Conservation (phyloP, 2,329 filamentous ascomycete species). For the Albophoma yamanashiensis region DNA sequence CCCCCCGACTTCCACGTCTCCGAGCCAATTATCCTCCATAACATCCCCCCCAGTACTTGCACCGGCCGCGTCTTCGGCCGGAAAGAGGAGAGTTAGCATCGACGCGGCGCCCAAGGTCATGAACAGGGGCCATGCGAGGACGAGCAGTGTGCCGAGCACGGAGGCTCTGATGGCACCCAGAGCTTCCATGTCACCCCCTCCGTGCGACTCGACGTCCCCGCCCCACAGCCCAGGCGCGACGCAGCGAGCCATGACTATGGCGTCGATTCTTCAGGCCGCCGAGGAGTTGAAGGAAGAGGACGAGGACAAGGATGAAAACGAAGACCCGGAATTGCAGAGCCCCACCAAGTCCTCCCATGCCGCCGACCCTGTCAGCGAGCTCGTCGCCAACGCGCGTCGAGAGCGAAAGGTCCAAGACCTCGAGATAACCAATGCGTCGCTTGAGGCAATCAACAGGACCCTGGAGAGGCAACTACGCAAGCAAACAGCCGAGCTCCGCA, state of each 20-base stretch:
- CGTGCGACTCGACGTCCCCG: slow-evolving; percentile 26
- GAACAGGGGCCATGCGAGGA: slow-evolving; percentile 27
- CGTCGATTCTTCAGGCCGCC: slow-evolving; percentile 44
- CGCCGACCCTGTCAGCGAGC: slow-evolving; percentile 56
- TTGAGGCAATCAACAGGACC: slow-evolving; percentile 89
- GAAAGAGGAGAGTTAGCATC: slow-evolving; percentile 31
- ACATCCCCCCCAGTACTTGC: slow-evolving; percentile 26
- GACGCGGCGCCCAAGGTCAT: slow-evolving; percentile 25
- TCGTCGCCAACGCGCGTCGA: slow-evolving; percentile 77
- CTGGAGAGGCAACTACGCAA: slow-evolving; percentile 86
- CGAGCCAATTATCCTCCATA: slow-evolving; percentile 16
- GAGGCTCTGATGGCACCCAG: slow-evolving; percentile 26
- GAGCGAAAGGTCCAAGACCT: slow-evolving; percentile 94
- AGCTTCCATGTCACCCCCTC: slow-evolving; percentile 17
- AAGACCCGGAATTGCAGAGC: slow-evolving; percentile 34
- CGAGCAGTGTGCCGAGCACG: slow-evolving; percentile 25
- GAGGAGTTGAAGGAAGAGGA: slow-evolving; percentile 34
- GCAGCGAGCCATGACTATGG: slow-evolving; percentile 34
- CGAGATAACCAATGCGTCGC: slow-evolving; percentile 90
- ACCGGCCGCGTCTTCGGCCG: slow-evolving; percentile 15
- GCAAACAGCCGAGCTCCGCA: slow-evolving; percentile 76
- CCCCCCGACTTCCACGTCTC: slow-evolving; percentile 11
- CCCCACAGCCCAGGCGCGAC: slow-evolving; percentile 18
- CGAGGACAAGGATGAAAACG: slow-evolving; percentile 13
- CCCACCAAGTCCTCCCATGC: slow-evolving; percentile 45